Conservation (phyloP, 768 basidiomycete species). For the Pleurotus platypus region DNA sequence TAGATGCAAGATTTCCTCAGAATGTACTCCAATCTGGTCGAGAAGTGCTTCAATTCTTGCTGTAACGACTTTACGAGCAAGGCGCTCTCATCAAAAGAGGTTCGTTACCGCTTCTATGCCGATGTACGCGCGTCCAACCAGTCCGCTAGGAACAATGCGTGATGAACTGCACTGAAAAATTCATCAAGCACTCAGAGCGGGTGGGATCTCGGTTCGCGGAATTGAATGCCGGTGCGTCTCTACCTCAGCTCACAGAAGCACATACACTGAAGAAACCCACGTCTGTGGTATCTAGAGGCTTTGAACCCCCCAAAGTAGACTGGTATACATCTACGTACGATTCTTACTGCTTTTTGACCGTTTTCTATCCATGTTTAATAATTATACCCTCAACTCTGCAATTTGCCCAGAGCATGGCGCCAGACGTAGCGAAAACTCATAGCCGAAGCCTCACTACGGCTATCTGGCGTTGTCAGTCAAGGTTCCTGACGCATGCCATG, state of each 20-base stretch:
- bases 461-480: too few species aligned
- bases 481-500: too few species aligned
- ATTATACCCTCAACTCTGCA: not conserved
- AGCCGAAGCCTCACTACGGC: too few species aligned
- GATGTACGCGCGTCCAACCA: not conserved
- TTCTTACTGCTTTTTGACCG: constrained; percentile 7
- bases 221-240: constrained; percentile 76
- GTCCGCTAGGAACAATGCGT: constrained; percentile 76
- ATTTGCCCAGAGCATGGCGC: not conserved
- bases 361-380: constrained; percentile 25
- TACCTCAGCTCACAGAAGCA: not conserved
- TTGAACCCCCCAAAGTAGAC: constrained; percentile 35
- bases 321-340: constrained; percentile 6
- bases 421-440: too few species aligned
- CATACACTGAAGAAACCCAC: not conserved
- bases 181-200: constrained; percentile 93
- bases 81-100: constrained; percentile 91
- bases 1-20: constrained; percentile 99
- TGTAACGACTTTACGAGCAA: constrained; percentile 97
- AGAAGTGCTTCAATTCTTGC: constrained; percentile 94
- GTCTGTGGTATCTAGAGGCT: constrained; percentile 24
- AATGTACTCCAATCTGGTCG: constrained; percentile 92
- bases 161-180: constrained; percentile 94
- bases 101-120: constrained; percentile 20
- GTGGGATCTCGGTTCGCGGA: constrained; percentile 92